Conservation (phyloP, 768 basidiomycete genomes). For the Crepidotus variabilis region DNA sequence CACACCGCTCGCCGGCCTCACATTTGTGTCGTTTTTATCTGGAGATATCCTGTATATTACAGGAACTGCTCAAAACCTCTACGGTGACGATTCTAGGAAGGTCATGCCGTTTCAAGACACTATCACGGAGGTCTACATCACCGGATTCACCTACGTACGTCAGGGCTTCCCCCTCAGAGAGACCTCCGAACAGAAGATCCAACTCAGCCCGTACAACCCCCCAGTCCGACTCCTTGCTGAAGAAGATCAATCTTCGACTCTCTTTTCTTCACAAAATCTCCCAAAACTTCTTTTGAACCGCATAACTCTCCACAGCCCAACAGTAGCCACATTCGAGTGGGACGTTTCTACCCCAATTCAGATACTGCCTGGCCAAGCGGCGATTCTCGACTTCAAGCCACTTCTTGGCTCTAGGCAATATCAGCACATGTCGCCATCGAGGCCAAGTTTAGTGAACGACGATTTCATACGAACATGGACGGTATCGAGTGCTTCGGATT, state of each 20-base stretch:
- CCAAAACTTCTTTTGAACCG: constrained; percentile 32
- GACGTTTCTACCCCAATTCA: constrained; percentile 26
- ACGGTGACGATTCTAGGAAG: constrained; percentile 41
- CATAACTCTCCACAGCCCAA: constrained; percentile 39
- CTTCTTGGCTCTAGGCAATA: constrained; percentile 45
- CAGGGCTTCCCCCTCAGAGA: constrained; percentile 55
- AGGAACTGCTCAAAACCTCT: constrained; percentile 46
- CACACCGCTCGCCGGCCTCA: constrained; percentile 52
- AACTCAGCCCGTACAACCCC: constrained; percentile 53
- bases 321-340: constrained; percentile 57
- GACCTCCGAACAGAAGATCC: constrained; percentile 16
- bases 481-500: constrained; percentile 32
- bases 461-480: constrained; percentile 68
- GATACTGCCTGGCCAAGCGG: constrained; percentile 47
- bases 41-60: constrained; percentile 64
- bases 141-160: constrained; percentile 49
- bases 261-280: constrained; percentile 24
- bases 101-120: constrained; percentile 56
- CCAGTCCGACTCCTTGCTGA: constrained; percentile 50
- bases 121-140: constrained; percentile 44
- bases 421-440: constrained; percentile 46
- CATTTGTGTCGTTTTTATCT: constrained; percentile 49
- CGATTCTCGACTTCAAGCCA: constrained; percentile 49
- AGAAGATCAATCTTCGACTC: constrained; percentile 28
- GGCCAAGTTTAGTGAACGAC: constrained; percentile 48